phyloP scores from a whole-genome alignment of 257 asterid genomes.

The Nicotiana tomentosiformis region DNA sequence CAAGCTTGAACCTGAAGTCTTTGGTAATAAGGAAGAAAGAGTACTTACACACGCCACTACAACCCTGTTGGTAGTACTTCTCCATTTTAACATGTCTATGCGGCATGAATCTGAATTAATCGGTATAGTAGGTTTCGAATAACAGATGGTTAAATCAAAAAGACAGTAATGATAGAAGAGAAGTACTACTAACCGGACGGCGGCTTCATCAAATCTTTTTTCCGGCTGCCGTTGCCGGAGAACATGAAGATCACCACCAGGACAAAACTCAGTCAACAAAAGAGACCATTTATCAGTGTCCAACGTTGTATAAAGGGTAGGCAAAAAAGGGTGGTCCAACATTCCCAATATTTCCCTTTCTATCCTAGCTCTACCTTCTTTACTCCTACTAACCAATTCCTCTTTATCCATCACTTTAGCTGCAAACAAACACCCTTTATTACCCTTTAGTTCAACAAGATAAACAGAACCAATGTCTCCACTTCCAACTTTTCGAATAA shows the following conservation, averaged over 20 bases:
- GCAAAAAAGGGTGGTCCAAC: slow-evolving; percentile 86
- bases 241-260: slow-evolving; percentile 79
- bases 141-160: not conserved
- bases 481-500: slow-evolving; percentile 56
- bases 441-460: slow-evolving; percentile 57
- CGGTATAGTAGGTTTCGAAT: not conserved
- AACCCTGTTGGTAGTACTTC: too few species aligned
- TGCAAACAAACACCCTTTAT: slow-evolving; percentile 47
- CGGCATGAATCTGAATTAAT: too few species aligned
- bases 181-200: slow-evolving; percentile 53
- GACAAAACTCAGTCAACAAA: slow-evolving; percentile 68
- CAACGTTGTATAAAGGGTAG: slow-evolving; percentile 54
- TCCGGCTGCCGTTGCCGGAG: slow-evolving; percentile 70
- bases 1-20: too few species aligned
- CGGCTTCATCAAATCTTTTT: slow-evolving; percentile 46
- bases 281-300: slow-evolving; percentile 62
- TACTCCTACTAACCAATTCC: slow-evolving; percentile 57
- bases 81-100: too few species aligned
- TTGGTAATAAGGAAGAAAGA: too few species aligned
- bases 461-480: slow-evolving; percentile 79
- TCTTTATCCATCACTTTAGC: slow-evolving; percentile 79
- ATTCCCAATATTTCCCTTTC: slow-evolving; percentile 66
- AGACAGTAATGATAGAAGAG: not conserved
- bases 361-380: slow-evolving; percentile 58
- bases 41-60: too few species aligned